phyloP scores from a whole-genome alignment of 129 eudicot genomes.

The Flaveria brownii region DNA sequence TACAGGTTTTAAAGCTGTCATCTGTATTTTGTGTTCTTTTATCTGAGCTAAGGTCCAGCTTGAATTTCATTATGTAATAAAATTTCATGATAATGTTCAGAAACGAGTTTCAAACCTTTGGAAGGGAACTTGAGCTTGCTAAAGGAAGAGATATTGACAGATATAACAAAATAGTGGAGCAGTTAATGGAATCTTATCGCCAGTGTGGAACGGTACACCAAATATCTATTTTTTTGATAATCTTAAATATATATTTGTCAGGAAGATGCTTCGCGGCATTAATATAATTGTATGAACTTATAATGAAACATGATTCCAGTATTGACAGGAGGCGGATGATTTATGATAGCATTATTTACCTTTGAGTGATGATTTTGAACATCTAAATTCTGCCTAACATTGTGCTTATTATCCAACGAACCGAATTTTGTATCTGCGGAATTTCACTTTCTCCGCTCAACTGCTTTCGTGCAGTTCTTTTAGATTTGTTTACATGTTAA shows the following conservation, averaged over 20 bases:
- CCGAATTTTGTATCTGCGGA: conserved; percentile 1
- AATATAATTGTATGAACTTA: neutral
- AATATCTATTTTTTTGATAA: conserved; percentile 10
- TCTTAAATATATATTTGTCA: conserved; percentile 8
- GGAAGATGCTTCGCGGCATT: conserved; percentile 13
- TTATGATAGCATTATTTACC: neutral
- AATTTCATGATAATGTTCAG: conserved; percentile 41
- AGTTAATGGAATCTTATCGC: conserved; percentile 71
- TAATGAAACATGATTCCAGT: neutral
- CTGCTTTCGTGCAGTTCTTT: conserved; percentile 1
- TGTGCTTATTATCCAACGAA: conserved; percentile 9
- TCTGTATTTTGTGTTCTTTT: conserved; percentile 14
- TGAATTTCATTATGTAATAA: conserved; percentile 28
- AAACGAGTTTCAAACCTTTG: conserved; percentile 59
- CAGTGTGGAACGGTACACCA: conserved; percentile 64
- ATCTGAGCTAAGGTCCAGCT: conserved; percentile 20
- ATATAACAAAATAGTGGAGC: conserved; percentile 59
- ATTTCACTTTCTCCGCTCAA: conserved; percentile 6
- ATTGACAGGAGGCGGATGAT: neutral
- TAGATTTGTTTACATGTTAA: neutral
- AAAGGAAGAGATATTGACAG: conserved; percentile 69
- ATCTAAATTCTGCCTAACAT: neutral
- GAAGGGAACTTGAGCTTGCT: conserved; percentile 74
- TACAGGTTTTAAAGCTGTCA: conserved; percentile 57
- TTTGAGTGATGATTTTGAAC: neutral